These are phyloP conservation scores for Backusella psychrophila DNA, from an alignment of 192 early-diverging fungal species.

Conservation along the genomic window DNA sequence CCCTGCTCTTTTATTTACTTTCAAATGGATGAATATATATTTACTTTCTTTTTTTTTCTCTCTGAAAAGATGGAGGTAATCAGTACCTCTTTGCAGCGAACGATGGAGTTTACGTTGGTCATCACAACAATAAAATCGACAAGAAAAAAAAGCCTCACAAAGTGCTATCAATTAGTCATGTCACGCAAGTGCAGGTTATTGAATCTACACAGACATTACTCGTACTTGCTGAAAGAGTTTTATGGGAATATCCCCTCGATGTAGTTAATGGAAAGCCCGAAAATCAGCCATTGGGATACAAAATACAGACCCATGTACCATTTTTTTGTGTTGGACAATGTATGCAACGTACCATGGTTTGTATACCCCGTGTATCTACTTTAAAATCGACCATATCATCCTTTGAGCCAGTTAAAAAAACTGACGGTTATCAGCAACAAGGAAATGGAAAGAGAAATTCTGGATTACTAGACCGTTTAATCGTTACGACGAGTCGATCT, in stretches of 20 bases:
- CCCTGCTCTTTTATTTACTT: neutral
- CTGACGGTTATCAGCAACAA: neutral
- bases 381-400: conserved; percentile 75
- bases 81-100: conserved; percentile 81
- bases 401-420: conserved; percentile 54
- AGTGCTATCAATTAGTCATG: conserved; percentile 66
- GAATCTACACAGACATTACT: conserved; percentile 76
- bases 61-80: conserved; percentile 41
- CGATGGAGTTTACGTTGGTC: conserved; percentile 72
- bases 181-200: conserved; percentile 83
- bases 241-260: conserved; percentile 55
- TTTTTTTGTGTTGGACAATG: conserved; percentile 72
- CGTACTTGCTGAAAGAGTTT: conserved; percentile 72
- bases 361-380: conserved; percentile 67
- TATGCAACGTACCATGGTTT: conserved; percentile 54
- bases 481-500: conserved; percentile 34
- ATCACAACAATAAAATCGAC: conserved; percentile 37
- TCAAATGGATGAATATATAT: neutral
- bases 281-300: conserved; percentile 7
- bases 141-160: conserved; percentile 41
- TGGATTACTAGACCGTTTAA: conserved; percentile 60
- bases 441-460: conserved; percentile 61
- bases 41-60: neutral
- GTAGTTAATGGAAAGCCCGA: conserved; percentile 36
- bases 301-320: conserved; percentile 44